phyloP scores from a whole-genome alignment of 257 asterid species.

The Solanum medicagineum region DNA sequence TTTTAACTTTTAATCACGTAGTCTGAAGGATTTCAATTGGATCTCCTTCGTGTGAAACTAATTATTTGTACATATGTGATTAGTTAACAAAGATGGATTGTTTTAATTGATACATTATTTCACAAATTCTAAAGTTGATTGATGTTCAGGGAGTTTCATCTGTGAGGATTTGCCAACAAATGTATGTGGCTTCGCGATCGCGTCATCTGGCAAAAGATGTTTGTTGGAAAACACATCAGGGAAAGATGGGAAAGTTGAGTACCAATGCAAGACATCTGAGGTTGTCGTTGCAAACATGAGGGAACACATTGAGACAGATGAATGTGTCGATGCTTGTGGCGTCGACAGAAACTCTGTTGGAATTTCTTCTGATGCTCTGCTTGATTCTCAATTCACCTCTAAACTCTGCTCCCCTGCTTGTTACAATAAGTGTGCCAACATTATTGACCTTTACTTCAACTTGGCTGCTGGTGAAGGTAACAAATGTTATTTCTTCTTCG shows the following conservation, averaged over 20 bases:
- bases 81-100: not conserved
- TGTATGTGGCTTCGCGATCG: conserved; percentile 44
- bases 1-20: too few species aligned
- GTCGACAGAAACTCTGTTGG: conserved; percentile 47
- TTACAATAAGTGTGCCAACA: conserved; percentile 48
- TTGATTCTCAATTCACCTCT: conserved; percentile 32
- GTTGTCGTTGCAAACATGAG: conserved; percentile 32
- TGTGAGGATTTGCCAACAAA: conserved; percentile 50
- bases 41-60: not conserved
- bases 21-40: not conserved
- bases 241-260: conserved; percentile 9
- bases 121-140: not conserved
- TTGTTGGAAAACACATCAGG: conserved; percentile 39
- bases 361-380: conserved; percentile 67
- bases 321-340: conserved; percentile 56
- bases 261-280: conserved; percentile 60
- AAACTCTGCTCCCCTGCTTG: conserved; percentile 61
- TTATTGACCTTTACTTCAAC: conserved; percentile 59
- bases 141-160: conserved; percentile 32
- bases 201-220: conserved; percentile 65
- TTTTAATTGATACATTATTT: not conserved
- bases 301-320: conserved; percentile 52
- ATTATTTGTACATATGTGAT: not conserved
- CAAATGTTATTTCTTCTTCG: not conserved
- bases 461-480: conserved; percentile 82